Evolutionary conservation across 345 rosid genomes (phyloP).

Genomic region (Aquilaria yunnanensis): DNA sequence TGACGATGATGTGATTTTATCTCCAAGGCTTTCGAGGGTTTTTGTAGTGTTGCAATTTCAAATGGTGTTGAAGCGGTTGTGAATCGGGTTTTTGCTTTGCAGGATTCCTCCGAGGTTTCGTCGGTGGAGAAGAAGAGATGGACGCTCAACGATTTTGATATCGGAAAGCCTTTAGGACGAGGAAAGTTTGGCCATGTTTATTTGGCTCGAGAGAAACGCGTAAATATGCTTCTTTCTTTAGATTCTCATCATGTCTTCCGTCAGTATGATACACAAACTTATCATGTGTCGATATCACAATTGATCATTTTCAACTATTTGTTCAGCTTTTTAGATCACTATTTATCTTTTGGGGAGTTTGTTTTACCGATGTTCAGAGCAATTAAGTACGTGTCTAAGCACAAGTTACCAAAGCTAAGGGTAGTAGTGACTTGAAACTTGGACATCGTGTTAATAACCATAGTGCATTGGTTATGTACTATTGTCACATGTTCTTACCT

Average conservation of each 20-base stretch:
- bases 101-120: conserved; percentile 56
- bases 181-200: conserved; percentile 97
- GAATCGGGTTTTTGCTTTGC: conserved; percentile 5
- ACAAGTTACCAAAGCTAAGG: neutral
- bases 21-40: conserved; percentile 6
- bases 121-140: conserved; percentile 59
- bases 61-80: neutral
- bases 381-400: neutral
- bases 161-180: conserved; percentile 93
- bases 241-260: neutral
- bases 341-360: neutral
- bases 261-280: too few species aligned
- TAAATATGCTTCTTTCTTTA: conserved; percentile 15
- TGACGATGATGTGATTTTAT: neutral
- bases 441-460: neutral
- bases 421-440: neutral
- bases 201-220: conserved; percentile 90
- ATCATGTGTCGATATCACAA: too few species aligned
- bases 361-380: neutral
- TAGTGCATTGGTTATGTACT: neutral
- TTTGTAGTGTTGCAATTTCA: neutral
- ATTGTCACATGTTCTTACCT: neutral
- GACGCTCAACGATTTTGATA: conserved; percentile 79
- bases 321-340: too few species aligned
- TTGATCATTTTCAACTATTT: neutral